Percentiles rank a stretch among this genome's conserved stretches.
Conservation (phyloP, 1,284 basidiomycete species). For the Fistulinella staudtii region DNA sequence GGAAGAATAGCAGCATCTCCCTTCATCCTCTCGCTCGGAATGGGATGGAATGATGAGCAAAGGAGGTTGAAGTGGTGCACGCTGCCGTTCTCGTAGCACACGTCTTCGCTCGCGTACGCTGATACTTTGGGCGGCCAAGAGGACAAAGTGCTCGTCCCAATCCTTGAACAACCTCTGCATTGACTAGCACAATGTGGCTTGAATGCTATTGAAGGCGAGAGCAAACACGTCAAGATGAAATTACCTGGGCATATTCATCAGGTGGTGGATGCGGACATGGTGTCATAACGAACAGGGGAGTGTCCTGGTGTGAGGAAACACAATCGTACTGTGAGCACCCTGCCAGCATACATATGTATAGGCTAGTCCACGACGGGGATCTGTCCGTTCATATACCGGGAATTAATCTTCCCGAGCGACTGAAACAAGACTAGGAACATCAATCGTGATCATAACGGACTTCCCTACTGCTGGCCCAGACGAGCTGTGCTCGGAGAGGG, state of each 20-base stretch:
- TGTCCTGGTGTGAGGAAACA: not conserved
- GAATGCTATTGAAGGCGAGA: not conserved
- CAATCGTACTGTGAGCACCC: too few relatives aligned
- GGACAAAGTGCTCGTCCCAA: conserved; percentile 11
- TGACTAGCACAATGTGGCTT: not conserved
- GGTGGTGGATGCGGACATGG: not conserved
- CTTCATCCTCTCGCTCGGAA: not conserved
- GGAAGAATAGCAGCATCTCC: not conserved
- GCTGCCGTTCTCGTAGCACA: conserved; percentile 10
- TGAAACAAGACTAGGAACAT: not conserved
- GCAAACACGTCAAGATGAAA: not conserved
- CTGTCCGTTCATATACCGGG: not conserved
- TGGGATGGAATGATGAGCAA: conserved; percentile 5
- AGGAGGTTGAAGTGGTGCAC: conserved; percentile 1
- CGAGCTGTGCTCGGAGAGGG: too few relatives aligned
- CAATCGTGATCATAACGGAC: too few relatives aligned
- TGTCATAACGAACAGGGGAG: conserved; percentile 3
- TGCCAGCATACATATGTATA: not conserved
- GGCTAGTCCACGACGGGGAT: not conserved
- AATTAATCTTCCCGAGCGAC: not conserved
- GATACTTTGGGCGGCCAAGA: conserved; percentile 17
- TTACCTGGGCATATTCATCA: conserved; percentile 5
- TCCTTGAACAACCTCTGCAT: not conserved
- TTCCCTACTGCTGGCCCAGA: too few relatives aligned
- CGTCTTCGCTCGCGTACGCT: conserved; percentile 20